Conservation (phyloP, 2,329 filamentous ascomycete genomes). For the Colletotrichum tanaceti region DNA sequence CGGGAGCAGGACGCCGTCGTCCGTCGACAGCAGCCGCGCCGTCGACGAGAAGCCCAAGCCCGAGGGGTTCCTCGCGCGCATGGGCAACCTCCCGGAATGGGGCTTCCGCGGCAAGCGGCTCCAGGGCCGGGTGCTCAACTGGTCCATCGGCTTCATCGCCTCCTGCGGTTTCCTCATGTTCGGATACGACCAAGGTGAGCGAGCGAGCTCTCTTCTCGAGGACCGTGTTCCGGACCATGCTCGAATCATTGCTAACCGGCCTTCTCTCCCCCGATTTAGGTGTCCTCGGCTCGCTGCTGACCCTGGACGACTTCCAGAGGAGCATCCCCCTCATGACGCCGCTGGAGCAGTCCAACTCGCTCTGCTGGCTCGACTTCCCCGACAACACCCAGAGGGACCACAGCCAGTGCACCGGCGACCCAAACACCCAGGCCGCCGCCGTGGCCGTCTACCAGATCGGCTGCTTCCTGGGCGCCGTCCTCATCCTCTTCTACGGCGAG, state of each 20-base stretch:
- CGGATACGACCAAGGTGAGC: conserved; percentile 44
- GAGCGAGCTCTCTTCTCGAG: neutral
- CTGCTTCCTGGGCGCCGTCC: conserved; percentile 47
- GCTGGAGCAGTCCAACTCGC: conserved; percentile 42
- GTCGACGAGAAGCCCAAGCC: conserved; percentile 12
- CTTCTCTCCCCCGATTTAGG: conserved; percentile 25
- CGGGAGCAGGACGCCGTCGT: conserved; percentile 24
- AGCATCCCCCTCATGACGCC: conserved; percentile 46
- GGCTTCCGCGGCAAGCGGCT: conserved; percentile 43
- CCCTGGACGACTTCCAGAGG: conserved; percentile 46
- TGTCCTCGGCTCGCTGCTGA: conserved; percentile 46
- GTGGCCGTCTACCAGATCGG: conserved; percentile 47
- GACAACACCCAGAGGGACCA: conserved; percentile 40
- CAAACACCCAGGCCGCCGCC: conserved; percentile 47
- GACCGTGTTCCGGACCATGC: neutral
- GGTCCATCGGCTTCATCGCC: conserved; percentile 46
- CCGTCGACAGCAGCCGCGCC: conserved; percentile 24
- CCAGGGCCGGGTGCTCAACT: conserved; percentile 44
- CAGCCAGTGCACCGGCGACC: conserved; percentile 43
- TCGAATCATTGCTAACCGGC: neutral
- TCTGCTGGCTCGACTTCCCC: conserved; percentile 44
- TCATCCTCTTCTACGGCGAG: conserved; percentile 48
- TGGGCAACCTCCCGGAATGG: conserved; percentile 46
- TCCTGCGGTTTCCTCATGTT: conserved; percentile 48
- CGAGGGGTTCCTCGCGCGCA: conserved; percentile 36